Conservation (phyloP, 2,329 filamentous ascomycete genomes). For the Pyrenochaeta sp. region DNA sequence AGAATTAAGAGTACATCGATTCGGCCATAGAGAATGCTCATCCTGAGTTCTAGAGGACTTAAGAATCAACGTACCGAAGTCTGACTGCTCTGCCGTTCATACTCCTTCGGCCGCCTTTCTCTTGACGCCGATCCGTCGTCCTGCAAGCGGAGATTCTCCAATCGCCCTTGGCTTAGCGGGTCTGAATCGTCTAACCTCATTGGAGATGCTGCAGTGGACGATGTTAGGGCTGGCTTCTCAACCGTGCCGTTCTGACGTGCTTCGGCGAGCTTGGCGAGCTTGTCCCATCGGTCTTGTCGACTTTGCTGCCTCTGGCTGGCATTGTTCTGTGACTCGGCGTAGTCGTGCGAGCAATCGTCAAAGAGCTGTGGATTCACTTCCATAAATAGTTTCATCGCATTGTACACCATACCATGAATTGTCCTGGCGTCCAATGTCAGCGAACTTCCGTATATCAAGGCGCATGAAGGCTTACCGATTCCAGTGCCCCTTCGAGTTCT, state of each 20-base stretch:
- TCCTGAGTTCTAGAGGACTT: slow-evolving; percentile 50
- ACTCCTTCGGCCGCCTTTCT: slow-evolving; percentile 51
- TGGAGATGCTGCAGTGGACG: slow-evolving; percentile 51
- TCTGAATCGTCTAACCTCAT: slow-evolving; percentile 76
- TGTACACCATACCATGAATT: slow-evolving; percentile 99
- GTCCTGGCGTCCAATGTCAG: slow-evolving; percentile 67
- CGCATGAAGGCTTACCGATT: slow-evolving; percentile 73
- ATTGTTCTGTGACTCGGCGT: slow-evolving; percentile 94
- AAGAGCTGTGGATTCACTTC: slow-evolving; percentile 99
- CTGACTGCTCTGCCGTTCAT: slow-evolving; percentile 50
- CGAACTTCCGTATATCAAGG: slow-evolving; percentile 1
- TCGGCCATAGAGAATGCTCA: slow-evolving; percentile 50
- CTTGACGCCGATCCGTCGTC: slow-evolving; percentile 66
- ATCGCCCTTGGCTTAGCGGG: slow-evolving; percentile 78
- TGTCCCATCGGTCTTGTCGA: slow-evolving; percentile 89
- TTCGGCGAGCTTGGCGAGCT: slow-evolving; percentile 81
- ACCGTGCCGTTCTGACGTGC: slow-evolving; percentile 65
- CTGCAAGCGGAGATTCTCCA: slow-evolving; percentile 90
- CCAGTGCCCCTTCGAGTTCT: slow-evolving; percentile 99
- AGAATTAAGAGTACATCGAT: slow-evolving; percentile 53
- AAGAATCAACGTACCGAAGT: slow-evolving; percentile 56
- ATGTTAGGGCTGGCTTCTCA: slow-evolving; percentile 29
- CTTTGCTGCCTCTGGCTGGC: slow-evolving; percentile 83
- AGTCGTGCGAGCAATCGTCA: slow-evolving; percentile 97
- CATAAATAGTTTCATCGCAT: slow-evolving; percentile 99